Base-by-base conservation (phyloP, 805 yeast species). In the Suhomyces kilbournensis region DNA sequence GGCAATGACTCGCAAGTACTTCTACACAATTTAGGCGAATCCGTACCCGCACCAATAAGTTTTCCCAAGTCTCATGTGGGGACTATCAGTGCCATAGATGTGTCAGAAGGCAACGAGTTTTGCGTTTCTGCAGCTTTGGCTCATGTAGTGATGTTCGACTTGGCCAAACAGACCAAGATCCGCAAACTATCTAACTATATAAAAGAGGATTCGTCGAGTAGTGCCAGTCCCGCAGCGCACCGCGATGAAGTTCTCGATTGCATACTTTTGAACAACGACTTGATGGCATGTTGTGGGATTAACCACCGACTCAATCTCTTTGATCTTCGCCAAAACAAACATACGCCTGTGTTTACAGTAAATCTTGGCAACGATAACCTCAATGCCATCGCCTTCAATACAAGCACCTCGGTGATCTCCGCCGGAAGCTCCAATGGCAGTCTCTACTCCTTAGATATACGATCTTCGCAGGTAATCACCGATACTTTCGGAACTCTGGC, bases 211-310 rank as follows among this genome's bases (percentile, higher is more conserved):
- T 15, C 39, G 17, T 50, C 53, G 2, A 14, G 9, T 2, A 20
- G 8, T 9, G 35, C 35, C 23, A 19, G 15, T 14, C 12, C 15
- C 17, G 7, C 49, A 9, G 43, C 30, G 5, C 25, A 30, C 30
- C 42, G 39, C 22, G 63, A 65, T 53, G 46, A 55, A 20, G 55
- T 69, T 8, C 56, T 63, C 46, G 65, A 59, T 39, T 56, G 63
- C 35, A 56, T 58, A 47, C 51, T 64, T 19, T 39, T 68, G 34
- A 59, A 57, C 39, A 53, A 58, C 22, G 49, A 58, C 17, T 35
- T 68, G 49, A 42, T 64, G 17, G 65, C 59, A 0, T 48, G 63
- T 17, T 68, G 70, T 49, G 74, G 74, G 1, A 53, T 56, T 15
- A 63, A 62, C 46, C 63, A 63, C 47, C 46, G 50, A 15, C 44